Evolutionary conservation across 441 rosid genomes (phyloP).

Genomic region (Populus trichocarpa): DNA sequence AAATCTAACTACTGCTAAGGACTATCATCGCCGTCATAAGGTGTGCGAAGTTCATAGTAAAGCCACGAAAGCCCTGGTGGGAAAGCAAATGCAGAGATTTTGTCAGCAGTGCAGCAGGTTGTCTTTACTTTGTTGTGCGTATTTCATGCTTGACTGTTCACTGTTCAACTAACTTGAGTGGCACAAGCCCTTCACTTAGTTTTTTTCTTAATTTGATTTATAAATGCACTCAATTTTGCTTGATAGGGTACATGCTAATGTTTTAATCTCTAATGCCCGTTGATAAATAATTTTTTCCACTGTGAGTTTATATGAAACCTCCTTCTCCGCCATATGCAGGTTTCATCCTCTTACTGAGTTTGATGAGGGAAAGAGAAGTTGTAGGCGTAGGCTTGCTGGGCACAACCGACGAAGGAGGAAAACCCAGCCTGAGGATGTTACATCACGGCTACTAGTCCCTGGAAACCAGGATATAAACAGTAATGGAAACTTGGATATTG

Average conservation of each 20-base stretch:
- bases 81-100: conserved; percentile 91
- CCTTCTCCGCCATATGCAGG: conserved; percentile 21
- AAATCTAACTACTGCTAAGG: conserved; percentile 76
- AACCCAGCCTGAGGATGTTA: conserved; percentile 66
- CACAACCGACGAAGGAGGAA: conserved; percentile 62
- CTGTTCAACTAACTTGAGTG: background rate
- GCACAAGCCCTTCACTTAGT: background rate
- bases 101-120: conserved; percentile 99
- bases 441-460: conserved; percentile 43
- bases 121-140: background rate
- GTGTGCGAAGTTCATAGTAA: conserved; percentile 89
- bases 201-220: background rate
- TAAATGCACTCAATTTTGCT: background rate
- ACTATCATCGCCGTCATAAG: conserved; percentile 89
- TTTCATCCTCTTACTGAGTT: conserved; percentile 54
- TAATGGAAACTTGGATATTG: conserved; percentile 51
- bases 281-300: background rate
- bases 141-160: background rate
- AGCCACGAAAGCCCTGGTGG: conserved; percentile 67
- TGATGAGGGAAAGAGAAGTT: conserved; percentile 57
- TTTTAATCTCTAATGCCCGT: background rate
- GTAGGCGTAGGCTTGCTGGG: conserved; percentile 55
- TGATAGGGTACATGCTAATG: background rate
- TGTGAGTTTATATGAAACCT: background rate
- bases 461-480: conserved; percentile 36